Conservation (phyloP, 2,329 filamentous ascomycete genomes). For the Capronia epimyces region DNA sequence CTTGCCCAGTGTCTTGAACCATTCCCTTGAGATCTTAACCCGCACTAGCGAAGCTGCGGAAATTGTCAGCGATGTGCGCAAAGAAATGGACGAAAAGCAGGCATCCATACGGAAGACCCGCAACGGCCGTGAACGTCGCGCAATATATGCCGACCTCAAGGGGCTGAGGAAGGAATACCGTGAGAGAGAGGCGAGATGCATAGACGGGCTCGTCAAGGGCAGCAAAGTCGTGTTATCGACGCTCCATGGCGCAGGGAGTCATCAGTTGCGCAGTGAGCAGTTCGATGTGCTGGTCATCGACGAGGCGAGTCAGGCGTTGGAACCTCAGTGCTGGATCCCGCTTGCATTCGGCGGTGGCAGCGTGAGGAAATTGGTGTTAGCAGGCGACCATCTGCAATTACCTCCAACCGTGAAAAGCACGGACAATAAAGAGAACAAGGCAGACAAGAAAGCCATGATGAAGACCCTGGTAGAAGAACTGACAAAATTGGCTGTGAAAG, state of each 20-base stretch:
- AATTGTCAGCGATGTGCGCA: constrained; percentile 82
- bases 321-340: constrained; percentile 96
- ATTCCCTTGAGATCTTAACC: constrained; percentile 86
- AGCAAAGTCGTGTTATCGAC: constrained; percentile 90
- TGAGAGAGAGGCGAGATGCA: constrained; percentile 74
- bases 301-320: constrained; percentile 89
- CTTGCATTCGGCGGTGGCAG: constrained; percentile 55
- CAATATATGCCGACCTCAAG: constrained; percentile 78
- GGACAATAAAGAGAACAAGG: constrained; percentile 35
- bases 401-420: constrained; percentile 82
- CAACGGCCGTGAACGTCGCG: constrained; percentile 69
- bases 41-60: constrained; percentile 82
- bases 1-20: constrained; percentile 77
- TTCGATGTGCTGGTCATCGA: constrained; percentile 97
- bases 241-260: constrained; percentile 73
- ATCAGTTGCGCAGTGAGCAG: constrained; percentile 61
- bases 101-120: constrained; percentile 81
- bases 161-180: constrained; percentile 83
- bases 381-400: constrained; percentile 89
- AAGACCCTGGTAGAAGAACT: constrained; percentile 35
- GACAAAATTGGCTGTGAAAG: constrained; percentile 35
- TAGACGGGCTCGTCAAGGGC: constrained; percentile 64
- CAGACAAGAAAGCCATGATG: constrained; percentile 40
- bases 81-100: constrained; percentile 90
- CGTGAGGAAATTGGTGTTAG: constrained; percentile 72